Conservation (phyloP, 179 eudicot genomes). For the Beta corolliflora region DNA sequence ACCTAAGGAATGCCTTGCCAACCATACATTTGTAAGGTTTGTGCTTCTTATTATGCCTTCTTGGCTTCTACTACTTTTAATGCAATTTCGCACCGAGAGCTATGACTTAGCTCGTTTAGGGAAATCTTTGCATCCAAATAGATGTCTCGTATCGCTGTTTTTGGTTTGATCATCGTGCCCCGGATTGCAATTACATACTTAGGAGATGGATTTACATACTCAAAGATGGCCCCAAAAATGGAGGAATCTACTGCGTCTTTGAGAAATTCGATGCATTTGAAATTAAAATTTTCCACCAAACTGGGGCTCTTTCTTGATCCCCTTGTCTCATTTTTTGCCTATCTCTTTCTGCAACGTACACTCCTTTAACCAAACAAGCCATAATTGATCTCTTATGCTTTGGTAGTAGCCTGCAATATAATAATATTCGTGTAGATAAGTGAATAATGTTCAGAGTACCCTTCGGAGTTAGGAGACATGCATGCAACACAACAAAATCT, state of each 20-base stretch:
- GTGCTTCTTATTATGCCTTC: slow-evolving; percentile 36
- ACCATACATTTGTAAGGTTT: slow-evolving; percentile 52
- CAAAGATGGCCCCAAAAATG: slow-evolving; percentile 69
- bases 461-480: too few relatives aligned
- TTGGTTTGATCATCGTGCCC: slow-evolving; percentile 70
- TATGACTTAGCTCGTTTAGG: slow-evolving; percentile 48
- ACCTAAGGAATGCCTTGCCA: slow-evolving; percentile 85
- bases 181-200: slow-evolving; percentile 66
- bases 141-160: slow-evolving; percentile 54
- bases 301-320: slow-evolving; percentile 55
- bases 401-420: slow-evolving; percentile 44
- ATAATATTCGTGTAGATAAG: too few relatives aligned
- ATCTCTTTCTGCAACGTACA: slow-evolving; percentile 70
- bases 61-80: slow-evolving; percentile 53
- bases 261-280: slow-evolving; percentile 35
- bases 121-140: slow-evolving; percentile 56
- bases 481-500: too few relatives aligned
- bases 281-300: slow-evolving; percentile 74
- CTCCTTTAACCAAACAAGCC: slow-evolving; percentile 76
- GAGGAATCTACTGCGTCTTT: slow-evolving; percentile 54
- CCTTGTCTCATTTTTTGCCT: slow-evolving; percentile 57
- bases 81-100: slow-evolving; percentile 58
- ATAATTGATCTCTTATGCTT: slow-evolving; percentile 62
- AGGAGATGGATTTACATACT: slow-evolving; percentile 37
- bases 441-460: too few relatives aligned